Evolutionary conservation across 2,329 filamentous ascomycete genomes (phyloP).

Genomic region (Coleophoma eucalyptorum): DNA sequence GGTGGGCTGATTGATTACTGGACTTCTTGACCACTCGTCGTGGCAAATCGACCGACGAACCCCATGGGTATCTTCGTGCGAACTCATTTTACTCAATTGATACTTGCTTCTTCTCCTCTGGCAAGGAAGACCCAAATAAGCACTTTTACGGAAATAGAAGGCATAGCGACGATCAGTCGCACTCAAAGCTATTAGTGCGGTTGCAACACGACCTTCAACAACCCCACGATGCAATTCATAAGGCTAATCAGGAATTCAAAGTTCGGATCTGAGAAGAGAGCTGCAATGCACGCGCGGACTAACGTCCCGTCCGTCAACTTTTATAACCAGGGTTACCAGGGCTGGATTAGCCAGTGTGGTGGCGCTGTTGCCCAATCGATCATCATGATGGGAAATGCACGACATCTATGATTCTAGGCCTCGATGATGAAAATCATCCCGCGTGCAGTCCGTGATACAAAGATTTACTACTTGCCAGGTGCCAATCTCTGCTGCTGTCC

Average conservation of each 20-base stretch:
- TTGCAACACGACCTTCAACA: too few species aligned
- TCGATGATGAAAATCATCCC: not conserved
- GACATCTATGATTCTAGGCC: not conserved
- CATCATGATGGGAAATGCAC: not conserved
- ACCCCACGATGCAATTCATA: constrained; percentile 1
- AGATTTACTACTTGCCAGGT: too few species aligned
- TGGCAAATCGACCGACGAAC: too few species aligned
- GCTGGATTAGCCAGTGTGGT: not conserved
- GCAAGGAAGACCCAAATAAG: too few species aligned
- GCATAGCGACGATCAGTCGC: too few species aligned
- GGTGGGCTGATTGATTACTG: too few species aligned
- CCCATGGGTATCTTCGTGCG: too few species aligned
- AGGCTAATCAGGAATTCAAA: not conserved
- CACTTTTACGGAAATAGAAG: too few species aligned
- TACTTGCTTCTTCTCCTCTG: too few species aligned
- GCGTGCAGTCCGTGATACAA: not conserved
- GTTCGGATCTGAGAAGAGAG: not conserved
- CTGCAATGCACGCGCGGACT: constrained; percentile 1
- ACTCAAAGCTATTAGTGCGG: too few species aligned
- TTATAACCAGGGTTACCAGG: not conserved
- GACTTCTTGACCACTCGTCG: too few species aligned
- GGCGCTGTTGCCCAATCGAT: not conserved
- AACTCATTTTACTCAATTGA: too few species aligned
- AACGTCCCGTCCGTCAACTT: not conserved
- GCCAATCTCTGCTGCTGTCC: not conserved